Base-by-base conservation (phyloP, 2,329 filamentous ascomycete species). In the Sporothrix inflata region DNA sequence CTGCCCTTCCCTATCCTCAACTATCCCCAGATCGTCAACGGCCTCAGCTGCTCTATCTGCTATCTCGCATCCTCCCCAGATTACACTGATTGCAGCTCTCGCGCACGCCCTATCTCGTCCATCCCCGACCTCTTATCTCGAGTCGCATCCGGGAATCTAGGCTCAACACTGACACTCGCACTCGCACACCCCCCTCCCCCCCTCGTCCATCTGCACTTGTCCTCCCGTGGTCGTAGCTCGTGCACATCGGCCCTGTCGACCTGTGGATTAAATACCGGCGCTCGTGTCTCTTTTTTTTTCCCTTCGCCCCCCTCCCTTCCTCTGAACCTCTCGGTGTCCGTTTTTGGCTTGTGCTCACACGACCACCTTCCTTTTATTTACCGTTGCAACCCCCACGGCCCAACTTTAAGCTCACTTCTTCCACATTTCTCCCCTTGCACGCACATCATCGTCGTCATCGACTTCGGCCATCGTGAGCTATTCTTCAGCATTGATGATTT, bases 271-370 rank as follows among this genome's bases (percentile, higher is more conserved):
- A 68, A 68, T 24, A 53, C 49, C 49, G 38, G 9, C 47, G 27
- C 49, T n/a, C 27, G 6, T 51, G 45, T 53, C 30, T 40, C 9
- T 68, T 53, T 68, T 51, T 53, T 68, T 51, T 19, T 53, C 34
- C 49, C 27, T 51, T 60, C 42, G 27, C 51, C n/a, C 42, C 65
- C 19, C 30, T 60, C 12, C 42, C 27, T 49, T 55, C 27, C 21
- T 70, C 38, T 72, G 24, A 45, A 38, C 34, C 65, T 51, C 55
- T 53, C 38, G 47, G 71, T 66, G 47, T 70, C 71, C 67, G 21
- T 70, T 70, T 61, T 14, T 24, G 72, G 72, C 72, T 68, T 68
- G 63, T 69, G 53, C 65, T 66, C 72, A 73, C 72, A 73, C 72
- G 72, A 73, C 69, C 72, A 71, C 69, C 47, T 57, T 71, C 72